Evolutionary conservation across 495 filamentous ascomycete species (phyloP).

Genomic region (Penicillium alfredii): DNA sequence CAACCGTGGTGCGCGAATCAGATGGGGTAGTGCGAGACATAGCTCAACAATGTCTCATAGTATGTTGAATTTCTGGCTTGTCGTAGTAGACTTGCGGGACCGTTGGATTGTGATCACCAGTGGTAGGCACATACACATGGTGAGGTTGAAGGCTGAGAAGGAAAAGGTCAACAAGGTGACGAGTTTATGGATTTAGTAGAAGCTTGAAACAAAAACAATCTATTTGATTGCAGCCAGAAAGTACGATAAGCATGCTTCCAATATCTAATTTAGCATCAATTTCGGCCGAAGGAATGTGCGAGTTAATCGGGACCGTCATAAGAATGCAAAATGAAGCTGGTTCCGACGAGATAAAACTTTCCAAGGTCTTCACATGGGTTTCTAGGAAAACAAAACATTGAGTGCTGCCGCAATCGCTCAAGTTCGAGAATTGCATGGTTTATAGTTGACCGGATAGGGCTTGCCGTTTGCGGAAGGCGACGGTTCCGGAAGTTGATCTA

Average conservation of each 20-base stretch:
- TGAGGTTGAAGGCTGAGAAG: background rate
- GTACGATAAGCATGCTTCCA: background rate
- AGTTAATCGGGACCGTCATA: background rate
- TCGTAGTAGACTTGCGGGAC: too few relatives aligned
- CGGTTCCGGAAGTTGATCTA: too few relatives aligned
- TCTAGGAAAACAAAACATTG: background rate
- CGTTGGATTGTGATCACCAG: conserved; percentile 3
- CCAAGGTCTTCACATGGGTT: too few relatives aligned
- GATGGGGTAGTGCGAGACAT: conserved; percentile 20
- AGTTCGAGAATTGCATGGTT: too few relatives aligned
- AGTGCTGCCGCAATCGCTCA: background rate
- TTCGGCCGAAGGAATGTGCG: background rate
- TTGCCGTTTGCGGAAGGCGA: background rate
- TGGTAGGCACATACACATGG: conserved; percentile 6
- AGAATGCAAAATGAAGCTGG: background rate
- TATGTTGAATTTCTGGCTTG: too few relatives aligned
- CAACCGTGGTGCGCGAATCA: conserved; percentile 27
- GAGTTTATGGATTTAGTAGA: too few relatives aligned
- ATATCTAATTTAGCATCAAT: too few relatives aligned
- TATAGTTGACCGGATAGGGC: background rate
- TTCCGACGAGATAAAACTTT: too few relatives aligned
- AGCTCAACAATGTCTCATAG: background rate
- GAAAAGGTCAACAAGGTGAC: background rate
- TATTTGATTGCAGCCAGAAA: background rate
- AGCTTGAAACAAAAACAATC: too few relatives aligned